Evolutionary conservation across 2,329 filamentous ascomycete species (phyloP).

Genomic region (Aschersonia sp.): DNA sequence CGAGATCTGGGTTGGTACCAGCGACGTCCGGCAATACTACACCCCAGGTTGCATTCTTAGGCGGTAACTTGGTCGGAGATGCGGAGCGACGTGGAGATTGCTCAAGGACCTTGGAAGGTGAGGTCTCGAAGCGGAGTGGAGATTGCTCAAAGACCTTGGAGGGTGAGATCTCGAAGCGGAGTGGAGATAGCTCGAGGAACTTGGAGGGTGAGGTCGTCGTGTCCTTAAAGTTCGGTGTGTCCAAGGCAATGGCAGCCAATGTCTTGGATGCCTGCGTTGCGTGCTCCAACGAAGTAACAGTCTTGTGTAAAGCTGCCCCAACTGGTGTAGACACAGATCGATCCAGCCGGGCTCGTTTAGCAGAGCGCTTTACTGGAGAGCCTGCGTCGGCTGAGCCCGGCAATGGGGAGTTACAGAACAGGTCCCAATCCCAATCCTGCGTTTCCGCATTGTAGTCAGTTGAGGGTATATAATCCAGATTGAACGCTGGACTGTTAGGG

Average conservation of each 20-base stretch:
- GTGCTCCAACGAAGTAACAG: too few relatives aligned
- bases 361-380: slow-evolving; percentile 53
- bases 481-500: slow-evolving; percentile 55
- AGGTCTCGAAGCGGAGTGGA: slow-evolving; percentile 14
- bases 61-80: slow-evolving; percentile 37
- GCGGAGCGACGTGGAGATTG: slow-evolving; percentile 17
- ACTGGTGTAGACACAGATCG: slow-evolving; percentile 48
- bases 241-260: slow-evolving; percentile 15
- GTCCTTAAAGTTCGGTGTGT: slow-evolving; percentile 31
- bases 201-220: slow-evolving; percentile 17
- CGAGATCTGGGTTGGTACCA: slow-evolving; percentile 27
- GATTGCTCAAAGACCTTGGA: too few relatives aligned
- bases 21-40: too few relatives aligned
- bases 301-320: slow-evolving; percentile 40
- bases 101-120: slow-evolving; percentile 37
- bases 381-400: slow-evolving; percentile 32
- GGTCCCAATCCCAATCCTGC: slow-evolving; percentile 37
- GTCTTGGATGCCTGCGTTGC: too few relatives aligned
- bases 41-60: slow-evolving; percentile 7
- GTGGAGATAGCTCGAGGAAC: slow-evolving; percentile 30
- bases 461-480: slow-evolving; percentile 42
- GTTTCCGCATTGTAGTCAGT: slow-evolving; percentile 32
- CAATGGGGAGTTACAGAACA: slow-evolving; percentile 32
- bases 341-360: slow-evolving; percentile 45
- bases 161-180: slow-evolving; percentile 8